Evolutionary conservation across 2,329 filamentous ascomycete genomes (phyloP), one percentile per base, ranked within the genome.

Genomic region (Fusarium sp.): DNA sequence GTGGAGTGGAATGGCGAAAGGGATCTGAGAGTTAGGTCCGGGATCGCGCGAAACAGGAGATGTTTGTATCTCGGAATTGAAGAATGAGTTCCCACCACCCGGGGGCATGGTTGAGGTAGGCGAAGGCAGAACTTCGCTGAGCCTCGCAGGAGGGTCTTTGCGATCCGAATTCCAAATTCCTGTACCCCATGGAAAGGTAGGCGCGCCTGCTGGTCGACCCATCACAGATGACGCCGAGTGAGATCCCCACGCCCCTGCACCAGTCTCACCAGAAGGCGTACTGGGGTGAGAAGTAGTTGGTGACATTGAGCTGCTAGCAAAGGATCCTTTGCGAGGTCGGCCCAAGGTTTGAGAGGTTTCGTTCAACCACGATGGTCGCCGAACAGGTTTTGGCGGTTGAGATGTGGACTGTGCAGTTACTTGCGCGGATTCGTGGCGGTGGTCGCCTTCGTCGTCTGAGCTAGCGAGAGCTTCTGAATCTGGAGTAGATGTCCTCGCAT

Each of bases 391-490:
- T 50, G 81, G 85, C 50, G 82, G 86, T 72, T 83, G 87, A 57
- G 78, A 57, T 44, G 63, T 28, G 28, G 67, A 47, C n/a, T 68
- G 67, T 26, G 63, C 76, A 62, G 77, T 77, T 73, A 80, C 81
- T 73, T 84, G 84, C 67, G 81, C 81, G 74, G 76, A 79, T 59
- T 86, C 87, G 71, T 88, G 84, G 70, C 87, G 85, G 76, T 89
- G 85, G 64, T 97, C 92, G 59, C 84, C 87, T 79, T 99, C 96
- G 78, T 98, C 96, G 79, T 98, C 96, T 14, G 94, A 98, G 71
- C 95, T 98, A 53, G 92, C 94, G 62, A 98, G 84, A 52, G 93
- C 95, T 78, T 98, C 95, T 5, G 94, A 98, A 77, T 98, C 96
- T 22, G 95, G 95, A 2, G 95, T 98, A 9, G 94, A 94, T 55